Evolutionary conservation across 2,329 filamentous ascomycete genomes (phyloP), one percentile per base, ranked within the genome.

Genomic region (Amauroascus niger): DNA sequence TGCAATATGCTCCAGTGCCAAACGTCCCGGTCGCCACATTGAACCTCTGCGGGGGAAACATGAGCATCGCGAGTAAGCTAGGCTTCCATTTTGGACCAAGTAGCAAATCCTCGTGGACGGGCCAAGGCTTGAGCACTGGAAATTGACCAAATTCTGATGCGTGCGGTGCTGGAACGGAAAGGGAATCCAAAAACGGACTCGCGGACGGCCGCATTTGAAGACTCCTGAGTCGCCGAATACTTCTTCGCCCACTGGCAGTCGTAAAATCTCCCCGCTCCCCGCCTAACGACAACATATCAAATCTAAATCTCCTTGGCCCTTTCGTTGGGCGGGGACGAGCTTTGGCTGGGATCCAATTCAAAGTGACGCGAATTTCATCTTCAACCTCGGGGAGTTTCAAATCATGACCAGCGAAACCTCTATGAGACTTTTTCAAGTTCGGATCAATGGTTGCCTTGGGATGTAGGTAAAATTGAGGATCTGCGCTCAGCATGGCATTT

Each of bases 401-500:
- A 14, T 49, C 24, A 9, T 52, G 49, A 22, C 48, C 24, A n/a
- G 45, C 20, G 18, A 53, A 46, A 30, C 32, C 49, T 46, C 47
- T 44, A 16, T 57, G 49, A 1, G 57, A 63, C 53, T 63, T 71
- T 16, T 64, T 68, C 49, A 69, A 57, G 2, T 62, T 63, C 2
- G 66, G 66, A 40, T 70, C 64, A 37, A 73, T 61, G 33, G 71
- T 68, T 22, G 70, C 68, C 52, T 69, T 68, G 1, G 67, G 63
- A 0, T 77, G 75, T 11, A 77, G 64, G 55, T 75, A 75, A 28
- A 67, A 64, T n/a, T 63, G 63, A 13, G 72, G 67, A 41, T 72
- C 69, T 11, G 60, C 61, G 16, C 73, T 66, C 7, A 78, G 72
- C 52, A 82, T 77, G 41, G 74, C 73, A 22, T 69, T 65, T 57